Evolutionary conservation across 2,329 filamentous ascomycete species (phyloP).

Genomic region (Colletotrichum higginsianum): DNA sequence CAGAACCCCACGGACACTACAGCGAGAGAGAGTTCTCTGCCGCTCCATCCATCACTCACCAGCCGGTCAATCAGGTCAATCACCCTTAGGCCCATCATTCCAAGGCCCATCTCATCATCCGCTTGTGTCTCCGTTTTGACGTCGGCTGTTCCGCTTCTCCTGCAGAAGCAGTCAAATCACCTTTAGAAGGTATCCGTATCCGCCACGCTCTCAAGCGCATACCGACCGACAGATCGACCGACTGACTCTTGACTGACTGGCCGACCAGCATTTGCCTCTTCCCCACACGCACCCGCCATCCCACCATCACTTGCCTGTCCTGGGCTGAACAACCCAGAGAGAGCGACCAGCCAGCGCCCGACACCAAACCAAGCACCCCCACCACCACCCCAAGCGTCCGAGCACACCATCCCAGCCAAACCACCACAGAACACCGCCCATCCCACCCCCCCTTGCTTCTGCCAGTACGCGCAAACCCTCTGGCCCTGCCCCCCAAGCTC

Average conservation of each 20-base stretch:
- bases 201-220: slow-evolving; percentile 24
- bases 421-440: slow-evolving; percentile 23
- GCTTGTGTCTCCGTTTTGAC: slow-evolving; percentile 7
- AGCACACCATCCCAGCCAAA: slow-evolving; percentile 35
- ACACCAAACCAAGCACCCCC: not conserved
- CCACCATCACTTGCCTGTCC: slow-evolving; percentile 26
- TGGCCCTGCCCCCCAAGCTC: slow-evolving; percentile 24
- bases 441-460: slow-evolving; percentile 1
- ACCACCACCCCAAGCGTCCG: not conserved
- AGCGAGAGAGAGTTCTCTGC: slow-evolving; percentile 12
- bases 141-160: slow-evolving; percentile 1
- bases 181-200: slow-evolving; percentile 1
- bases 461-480: slow-evolving; percentile 31
- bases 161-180: slow-evolving; percentile 7
- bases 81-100: not conserved
- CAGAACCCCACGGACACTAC: slow-evolving; percentile 1
- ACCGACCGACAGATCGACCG: slow-evolving; percentile 20
- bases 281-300: slow-evolving; percentile 36
- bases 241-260: not conserved
- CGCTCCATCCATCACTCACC: slow-evolving; percentile 15
- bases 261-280: slow-evolving; percentile 29
- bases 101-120: slow-evolving; percentile 1
- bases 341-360: slow-evolving; percentile 10
- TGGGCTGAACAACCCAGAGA: slow-evolving; percentile 3
- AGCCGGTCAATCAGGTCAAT: slow-evolving; percentile 14